These are phyloP conservation scores for Camellia sinensis DNA, from an alignment of 148 eudicot genomes.

Conservation along the genomic window DNA sequence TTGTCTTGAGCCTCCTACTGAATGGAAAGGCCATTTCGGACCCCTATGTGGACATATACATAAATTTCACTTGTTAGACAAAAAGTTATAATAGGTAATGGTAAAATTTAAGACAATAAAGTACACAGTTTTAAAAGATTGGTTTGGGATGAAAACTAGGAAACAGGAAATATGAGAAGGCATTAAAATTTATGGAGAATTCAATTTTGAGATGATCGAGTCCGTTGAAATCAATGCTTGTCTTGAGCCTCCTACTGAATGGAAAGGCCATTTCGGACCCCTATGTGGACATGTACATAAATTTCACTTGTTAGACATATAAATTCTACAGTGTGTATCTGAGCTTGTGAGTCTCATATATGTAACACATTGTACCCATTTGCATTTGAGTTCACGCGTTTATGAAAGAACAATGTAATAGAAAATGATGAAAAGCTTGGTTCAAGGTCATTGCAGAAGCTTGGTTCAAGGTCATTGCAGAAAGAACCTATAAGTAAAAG, in stretches of 20 bases:
- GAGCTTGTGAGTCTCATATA: background rate
- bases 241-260: background rate
- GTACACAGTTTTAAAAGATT: background rate
- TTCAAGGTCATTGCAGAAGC: background rate
- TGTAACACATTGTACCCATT: background rate
- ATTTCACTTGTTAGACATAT: background rate
- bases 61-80: background rate
- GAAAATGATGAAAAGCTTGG: background rate
- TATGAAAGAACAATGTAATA: background rate
- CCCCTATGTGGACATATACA: background rate
- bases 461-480: background rate
- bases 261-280: background rate
- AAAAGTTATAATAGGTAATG: too few relatives aligned
- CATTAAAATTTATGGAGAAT: background rate
- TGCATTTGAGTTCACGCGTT: background rate
- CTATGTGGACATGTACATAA: background rate
- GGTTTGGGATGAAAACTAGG: background rate
- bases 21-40: background rate
- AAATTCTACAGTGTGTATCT: background rate
- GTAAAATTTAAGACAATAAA: background rate
- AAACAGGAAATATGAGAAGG: background rate
- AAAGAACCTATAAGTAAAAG: background rate
- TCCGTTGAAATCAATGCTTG: background rate
- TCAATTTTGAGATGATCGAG: background rate
- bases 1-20: conserved; percentile 4